Conservation (phyloP, 257 asterid genomes). For the Thymus quinquecostatus region DNA sequence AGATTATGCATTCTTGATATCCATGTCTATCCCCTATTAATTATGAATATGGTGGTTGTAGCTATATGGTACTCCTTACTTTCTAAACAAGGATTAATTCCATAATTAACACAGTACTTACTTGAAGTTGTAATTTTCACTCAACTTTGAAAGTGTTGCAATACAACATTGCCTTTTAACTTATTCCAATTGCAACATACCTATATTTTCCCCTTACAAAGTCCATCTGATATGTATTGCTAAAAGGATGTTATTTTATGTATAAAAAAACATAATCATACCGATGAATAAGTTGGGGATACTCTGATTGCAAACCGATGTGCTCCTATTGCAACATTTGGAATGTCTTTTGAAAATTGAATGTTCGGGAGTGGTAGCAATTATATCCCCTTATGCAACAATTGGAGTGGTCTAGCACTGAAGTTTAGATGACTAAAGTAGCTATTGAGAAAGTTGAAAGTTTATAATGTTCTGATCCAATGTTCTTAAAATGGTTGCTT, state of each 20-base stretch:
- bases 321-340: no score
- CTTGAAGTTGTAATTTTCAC: background rate
- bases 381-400: no score
- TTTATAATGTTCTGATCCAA: constrained; percentile 12
- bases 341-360: no score
- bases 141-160: background rate
- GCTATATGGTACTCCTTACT: background rate
- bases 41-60: constrained; percentile 4
- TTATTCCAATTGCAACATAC: no score
- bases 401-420: background rate
- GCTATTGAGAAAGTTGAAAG: background rate
- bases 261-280: no score
- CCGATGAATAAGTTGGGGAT: no score
- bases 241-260: no score
- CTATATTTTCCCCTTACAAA: no score
- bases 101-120: background rate
- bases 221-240: no score
- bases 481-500: constrained; percentile 29
- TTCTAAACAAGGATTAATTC: background rate
- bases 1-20: constrained; percentile 8
- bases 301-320: no score
- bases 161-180: no score
- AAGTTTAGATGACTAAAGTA: background rate
- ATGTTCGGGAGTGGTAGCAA: no score
- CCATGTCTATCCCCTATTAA: background rate